Evolutionary conservation across 1,284 basidiomycete genomes (phyloP).

Genomic region (Rhodotorula sp.): DNA sequence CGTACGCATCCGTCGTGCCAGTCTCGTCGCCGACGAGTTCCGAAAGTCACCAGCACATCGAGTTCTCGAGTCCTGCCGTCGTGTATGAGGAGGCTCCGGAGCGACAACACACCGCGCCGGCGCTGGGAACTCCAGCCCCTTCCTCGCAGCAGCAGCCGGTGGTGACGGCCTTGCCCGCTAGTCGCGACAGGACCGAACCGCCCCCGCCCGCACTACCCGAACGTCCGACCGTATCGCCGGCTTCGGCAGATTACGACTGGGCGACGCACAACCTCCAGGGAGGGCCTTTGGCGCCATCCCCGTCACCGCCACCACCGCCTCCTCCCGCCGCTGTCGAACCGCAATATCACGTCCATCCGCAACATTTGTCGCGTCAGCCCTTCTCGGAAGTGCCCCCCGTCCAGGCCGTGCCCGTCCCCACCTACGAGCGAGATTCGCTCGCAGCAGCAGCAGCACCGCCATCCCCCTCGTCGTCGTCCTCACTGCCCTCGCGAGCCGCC

Average conservation of each 20-base stretch:
- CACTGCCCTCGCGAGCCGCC: slow-evolving; percentile 37
- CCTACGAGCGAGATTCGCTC: slow-evolving; percentile 41
- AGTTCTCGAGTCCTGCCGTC: not conserved
- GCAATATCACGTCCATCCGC: slow-evolving; percentile 31
- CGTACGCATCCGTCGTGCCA: not conserved
- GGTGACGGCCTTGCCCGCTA: not conserved
- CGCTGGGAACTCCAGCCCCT: slow-evolving; percentile 41
- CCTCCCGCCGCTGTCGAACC: slow-evolving; percentile 2
- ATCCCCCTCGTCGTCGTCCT: slow-evolving; percentile 33
- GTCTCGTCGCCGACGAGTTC: not conserved
- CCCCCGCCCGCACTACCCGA: slow-evolving; percentile 54
- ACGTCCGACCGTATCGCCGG: slow-evolving; percentile 41
- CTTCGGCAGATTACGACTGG: slow-evolving; percentile 40
- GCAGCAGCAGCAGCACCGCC: no score
- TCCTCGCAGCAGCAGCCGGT: slow-evolving; percentile 34
- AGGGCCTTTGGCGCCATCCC: slow-evolving; percentile 50
- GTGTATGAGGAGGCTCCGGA: not conserved
- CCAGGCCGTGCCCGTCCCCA: slow-evolving; percentile 38
- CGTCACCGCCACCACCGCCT: slow-evolving; percentile 17
- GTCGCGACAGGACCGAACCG: slow-evolving; percentile 41
- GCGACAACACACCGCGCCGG: not conserved
- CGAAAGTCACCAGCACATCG: not conserved
- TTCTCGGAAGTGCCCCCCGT: slow-evolving; percentile 19
- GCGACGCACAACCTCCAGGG: slow-evolving; percentile 24
- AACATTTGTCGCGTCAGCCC: slow-evolving; percentile 10